Evolutionary conservation across 179 eudicot species (phyloP).

Genomic region (Pouteria campechiana): DNA sequence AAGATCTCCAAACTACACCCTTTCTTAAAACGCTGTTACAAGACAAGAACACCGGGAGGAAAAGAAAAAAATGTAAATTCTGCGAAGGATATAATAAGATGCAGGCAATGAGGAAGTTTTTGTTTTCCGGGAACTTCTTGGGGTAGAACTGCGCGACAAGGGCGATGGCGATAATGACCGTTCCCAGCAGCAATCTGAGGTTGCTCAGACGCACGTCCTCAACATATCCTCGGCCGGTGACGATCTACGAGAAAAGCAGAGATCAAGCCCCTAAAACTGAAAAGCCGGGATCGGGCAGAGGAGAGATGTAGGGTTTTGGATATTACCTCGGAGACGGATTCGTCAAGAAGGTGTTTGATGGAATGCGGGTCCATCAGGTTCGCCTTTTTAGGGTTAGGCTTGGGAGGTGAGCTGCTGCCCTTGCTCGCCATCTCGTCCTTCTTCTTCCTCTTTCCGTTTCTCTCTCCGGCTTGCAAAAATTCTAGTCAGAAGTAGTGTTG

Average conservation of each 20-base stretch:
- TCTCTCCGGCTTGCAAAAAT: no score
- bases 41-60: no score
- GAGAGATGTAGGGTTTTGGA: background rate
- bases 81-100: slow-evolving; percentile 71
- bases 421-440: slow-evolving; percentile 13
- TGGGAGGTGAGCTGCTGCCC: slow-evolving; percentile 1
- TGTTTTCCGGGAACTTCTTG: slow-evolving; percentile 81
- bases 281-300: background rate
- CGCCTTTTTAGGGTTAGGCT: slow-evolving; percentile 48
- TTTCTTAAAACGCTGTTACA: no score
- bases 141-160: slow-evolving; percentile 88
- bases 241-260: slow-evolving; percentile 31
- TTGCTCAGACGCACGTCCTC: slow-evolving; percentile 93
- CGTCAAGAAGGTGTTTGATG: slow-evolving; percentile 65
- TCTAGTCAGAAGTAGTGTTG: no score
- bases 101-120: slow-evolving; percentile 58
- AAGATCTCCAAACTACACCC: slow-evolving; percentile 32
- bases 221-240: slow-evolving; percentile 65
- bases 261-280: background rate
- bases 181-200: slow-evolving; percentile 58
- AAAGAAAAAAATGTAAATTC: no score
- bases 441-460: slow-evolving; percentile 11
- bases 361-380: slow-evolving; percentile 70
- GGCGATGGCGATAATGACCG: slow-evolving; percentile 58
- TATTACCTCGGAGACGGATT: slow-evolving; percentile 51